Conservation (phyloP, 495 filamentous ascomycete species). For the Trichoderma asperelloides region DNA sequence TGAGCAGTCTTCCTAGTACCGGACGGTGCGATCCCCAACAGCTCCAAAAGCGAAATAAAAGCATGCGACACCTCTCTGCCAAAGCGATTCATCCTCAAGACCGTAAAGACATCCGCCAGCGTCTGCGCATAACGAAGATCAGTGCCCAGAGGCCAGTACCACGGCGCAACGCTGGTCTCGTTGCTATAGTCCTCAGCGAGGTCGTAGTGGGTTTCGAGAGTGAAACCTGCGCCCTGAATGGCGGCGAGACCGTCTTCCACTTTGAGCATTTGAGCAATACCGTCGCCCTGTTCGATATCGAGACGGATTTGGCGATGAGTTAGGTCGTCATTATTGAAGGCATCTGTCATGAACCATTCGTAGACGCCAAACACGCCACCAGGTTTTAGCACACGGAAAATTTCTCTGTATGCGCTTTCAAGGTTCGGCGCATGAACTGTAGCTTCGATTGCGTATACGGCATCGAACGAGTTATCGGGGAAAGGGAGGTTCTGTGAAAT, state of each 20-base stretch:
- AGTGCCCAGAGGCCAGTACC: conserved; percentile 91
- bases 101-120: conserved; percentile 71
- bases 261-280: conserved; percentile 94
- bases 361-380: conserved; percentile 95
- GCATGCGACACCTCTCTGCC: conserved; percentile 69
- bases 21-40: conserved; percentile 59
- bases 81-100: conserved; percentile 83
- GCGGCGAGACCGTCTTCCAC: conserved; percentile 75
- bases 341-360: conserved; percentile 98
- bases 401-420: conserved; percentile 87
- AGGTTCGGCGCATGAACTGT: conserved; percentile 92
- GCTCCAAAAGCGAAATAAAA: conserved; percentile 73
- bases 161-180: conserved; percentile 67
- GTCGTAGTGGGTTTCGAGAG: conserved; percentile 80
- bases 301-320: conserved; percentile 86
- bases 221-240: conserved; percentile 84
- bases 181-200: conserved; percentile 69
- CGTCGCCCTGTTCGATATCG: conserved; percentile 92
- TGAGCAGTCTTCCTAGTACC: conserved; percentile 96
- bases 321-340: conserved; percentile 81
- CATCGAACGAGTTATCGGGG: conserved; percentile 83
- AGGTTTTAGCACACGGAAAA: conserved; percentile 91
- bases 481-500: conserved; percentile 85
- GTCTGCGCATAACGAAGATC: conserved; percentile 71
- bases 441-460: conserved; percentile 96